Conservation (phyloP, 768 basidiomycete genomes). For the Galerina sulciceps region DNA sequence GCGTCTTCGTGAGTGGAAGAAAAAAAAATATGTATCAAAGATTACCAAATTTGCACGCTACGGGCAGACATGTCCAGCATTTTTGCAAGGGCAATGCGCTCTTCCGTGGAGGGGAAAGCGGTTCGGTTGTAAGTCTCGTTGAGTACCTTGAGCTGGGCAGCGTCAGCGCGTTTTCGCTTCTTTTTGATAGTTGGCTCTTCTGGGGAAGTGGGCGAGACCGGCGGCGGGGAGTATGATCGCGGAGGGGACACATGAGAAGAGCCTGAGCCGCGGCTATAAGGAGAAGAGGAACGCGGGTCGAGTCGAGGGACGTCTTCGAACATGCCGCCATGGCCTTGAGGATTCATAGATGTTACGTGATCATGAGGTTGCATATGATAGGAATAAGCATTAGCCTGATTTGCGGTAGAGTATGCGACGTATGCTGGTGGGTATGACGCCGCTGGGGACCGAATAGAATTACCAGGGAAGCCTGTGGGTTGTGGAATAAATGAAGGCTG, state of each 20-base stretch:
- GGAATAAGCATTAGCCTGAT: conserved; percentile 40
- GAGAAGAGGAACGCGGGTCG: conserved; percentile 47
- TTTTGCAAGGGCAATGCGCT: conserved; percentile 77
- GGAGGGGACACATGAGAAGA: conserved; percentile 35
- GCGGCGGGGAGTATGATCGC: conserved; percentile 55
- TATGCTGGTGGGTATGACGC: conserved; percentile 65
- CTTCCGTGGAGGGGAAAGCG: conserved; percentile 87
- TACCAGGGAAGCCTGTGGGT: conserved; percentile 37
- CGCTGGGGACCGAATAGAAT: conserved; percentile 65
- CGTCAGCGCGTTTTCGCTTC: conserved; percentile 86
- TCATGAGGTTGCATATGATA: conserved; percentile 43
- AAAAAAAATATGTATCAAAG: conserved; percentile 17
- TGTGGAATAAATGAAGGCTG: conserved; percentile 37
- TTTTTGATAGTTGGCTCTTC: conserved; percentile 83
- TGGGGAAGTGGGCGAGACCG: conserved; percentile 48
- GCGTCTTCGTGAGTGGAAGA: conserved; percentile 25
- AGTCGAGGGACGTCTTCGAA: conserved; percentile 37
- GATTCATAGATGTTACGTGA: conserved; percentile 34
- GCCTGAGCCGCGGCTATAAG: conserved; percentile 43
- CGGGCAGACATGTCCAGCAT: conserved; percentile 82
- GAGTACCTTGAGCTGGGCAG: conserved; percentile 76
- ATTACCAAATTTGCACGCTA: conserved; percentile 87
- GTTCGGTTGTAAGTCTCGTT: conserved; percentile 83
- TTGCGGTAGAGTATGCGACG: conserved; percentile 45
- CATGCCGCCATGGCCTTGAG: conserved; percentile 28